phyloP scores from a whole-genome alignment of 257 asterid genomes.

The Solanum clarkiae region DNA sequence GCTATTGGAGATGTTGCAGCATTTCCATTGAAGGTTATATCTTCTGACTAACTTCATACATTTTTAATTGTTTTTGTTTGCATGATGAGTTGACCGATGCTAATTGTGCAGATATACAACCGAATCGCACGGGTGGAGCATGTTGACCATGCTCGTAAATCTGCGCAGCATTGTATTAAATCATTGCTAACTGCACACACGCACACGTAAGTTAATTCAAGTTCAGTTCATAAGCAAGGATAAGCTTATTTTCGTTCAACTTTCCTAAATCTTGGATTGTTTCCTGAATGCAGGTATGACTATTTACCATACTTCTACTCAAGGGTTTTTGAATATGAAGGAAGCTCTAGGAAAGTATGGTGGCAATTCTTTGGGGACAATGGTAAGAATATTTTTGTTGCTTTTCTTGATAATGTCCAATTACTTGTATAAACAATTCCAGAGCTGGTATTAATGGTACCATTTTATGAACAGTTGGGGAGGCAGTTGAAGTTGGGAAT shows the following conservation, averaged over 20 bases:
- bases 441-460: constrained; percentile 6
- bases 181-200: constrained; percentile 74
- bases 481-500: constrained; percentile 43
- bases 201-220: constrained; percentile 33
- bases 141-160: constrained; percentile 94
- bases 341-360: constrained; percentile 93
- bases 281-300: constrained; percentile 50
- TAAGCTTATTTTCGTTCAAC: neutral
- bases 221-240: neutral
- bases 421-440: neutral
- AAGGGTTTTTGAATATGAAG: constrained; percentile 88
- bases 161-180: constrained; percentile 83
- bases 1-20: constrained; percentile 97
- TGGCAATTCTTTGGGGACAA: constrained; percentile 97
- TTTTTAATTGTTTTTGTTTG: neutral
- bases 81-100: neutral
- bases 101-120: constrained; percentile 54
- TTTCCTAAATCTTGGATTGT: neutral
- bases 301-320: constrained; percentile 94
- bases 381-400: constrained; percentile 24
- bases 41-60: neutral
- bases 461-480: constrained; percentile 57
- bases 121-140: constrained; percentile 87
- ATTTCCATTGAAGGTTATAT: constrained; percentile 74
- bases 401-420: neutral